phyloP scores from a whole-genome alignment of 768 basidiomycete genomes.

The Suillus americanus region DNA sequence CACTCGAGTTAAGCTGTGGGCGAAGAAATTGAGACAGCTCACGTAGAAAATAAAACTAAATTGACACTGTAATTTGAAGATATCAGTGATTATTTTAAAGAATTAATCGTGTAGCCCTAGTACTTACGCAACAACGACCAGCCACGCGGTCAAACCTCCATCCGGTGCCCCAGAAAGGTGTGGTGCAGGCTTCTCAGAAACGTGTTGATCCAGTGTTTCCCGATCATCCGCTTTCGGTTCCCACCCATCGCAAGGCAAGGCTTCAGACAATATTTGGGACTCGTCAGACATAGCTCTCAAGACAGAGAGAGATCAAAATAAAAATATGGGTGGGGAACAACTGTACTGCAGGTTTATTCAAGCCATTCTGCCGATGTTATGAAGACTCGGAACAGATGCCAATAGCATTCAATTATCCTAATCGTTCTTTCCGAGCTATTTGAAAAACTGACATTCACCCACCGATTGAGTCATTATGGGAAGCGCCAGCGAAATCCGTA shows the following conservation, averaged over 20 bases:
- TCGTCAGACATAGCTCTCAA: neutral
- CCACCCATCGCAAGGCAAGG: too few relatives aligned
- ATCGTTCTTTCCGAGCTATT: neutral
- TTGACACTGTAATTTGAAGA: conserved; percentile 40
- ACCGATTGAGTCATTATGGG: neutral
- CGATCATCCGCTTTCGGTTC: conserved; percentile 11
- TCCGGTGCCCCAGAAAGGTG: conserved; percentile 26
- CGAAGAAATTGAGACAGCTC: conserved; percentile 2
- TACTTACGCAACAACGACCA: conserved; percentile 28
- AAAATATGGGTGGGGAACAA: neutral
- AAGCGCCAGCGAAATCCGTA: neutral
- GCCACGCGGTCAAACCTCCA: conserved; percentile 32
- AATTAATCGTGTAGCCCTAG: neutral
- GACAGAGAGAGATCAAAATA: neutral
- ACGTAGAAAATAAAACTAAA: conserved; percentile 3
- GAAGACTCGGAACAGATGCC: too few relatives aligned
- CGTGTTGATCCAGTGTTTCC: neutral
- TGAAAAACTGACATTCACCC: neutral
- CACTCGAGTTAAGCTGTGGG: neutral
- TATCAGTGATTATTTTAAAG: conserved; percentile 19
- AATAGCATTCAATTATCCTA: too few relatives aligned
- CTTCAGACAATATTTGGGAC: neutral
- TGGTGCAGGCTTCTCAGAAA: conserved; percentile 15
- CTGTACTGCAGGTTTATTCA: neutral
- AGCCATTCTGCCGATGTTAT: neutral